Evolutionary conservation across 129 eudicot species (phyloP), one percentile per base, ranked within the genome.

Genomic region (Chrysanthemum seticuspe): DNA sequence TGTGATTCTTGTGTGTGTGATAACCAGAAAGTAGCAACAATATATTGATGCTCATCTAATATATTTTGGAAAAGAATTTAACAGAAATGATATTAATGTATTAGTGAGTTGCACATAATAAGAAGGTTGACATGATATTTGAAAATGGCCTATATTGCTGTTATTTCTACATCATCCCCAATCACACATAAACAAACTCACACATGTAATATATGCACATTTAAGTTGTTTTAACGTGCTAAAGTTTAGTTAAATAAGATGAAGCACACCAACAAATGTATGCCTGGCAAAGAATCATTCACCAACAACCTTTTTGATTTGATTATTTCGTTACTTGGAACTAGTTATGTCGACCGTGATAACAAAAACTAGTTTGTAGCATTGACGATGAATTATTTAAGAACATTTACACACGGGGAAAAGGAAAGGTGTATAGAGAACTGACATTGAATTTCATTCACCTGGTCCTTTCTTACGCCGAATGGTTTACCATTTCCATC

Each of bases 11-110:
- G 49, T 40, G 49, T 76, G 68, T 50, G 70, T 69, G 65, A 49
- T 73, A 68, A 76, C 58, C 63, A 76, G 40, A 68, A 68, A 62
- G 74, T 69, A 52, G 74, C 65, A 54, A 44, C 64, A 54, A 58
- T 76, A 78, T 78, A 67, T 55, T 44, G 66, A 68, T 83, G 81
- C 23, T 74, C 59, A 79, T 65, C 79, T 70, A 64, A 57, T 21
- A 21, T 21, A 21, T 53, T 64, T 13, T 74, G 62, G 87, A 67
- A 72, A 83, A 55, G n/a, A 55, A 31, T 57, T 70, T 60, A 55
- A 69, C 18, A 52, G 69, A 69, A 77, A 69, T 62, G 78, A 50
- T 70, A 74, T 50, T 40, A 50, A 74, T 74, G 50, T 62, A 74
- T 74, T 74, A 51, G 78, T 74, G 36, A 52, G 70, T 74, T 62